Evolutionary conservation across 1,284 basidiomycete species (phyloP), one percentile per base, ranked within the genome.

Genomic region (Taiwanofungus camphoratus): DNA sequence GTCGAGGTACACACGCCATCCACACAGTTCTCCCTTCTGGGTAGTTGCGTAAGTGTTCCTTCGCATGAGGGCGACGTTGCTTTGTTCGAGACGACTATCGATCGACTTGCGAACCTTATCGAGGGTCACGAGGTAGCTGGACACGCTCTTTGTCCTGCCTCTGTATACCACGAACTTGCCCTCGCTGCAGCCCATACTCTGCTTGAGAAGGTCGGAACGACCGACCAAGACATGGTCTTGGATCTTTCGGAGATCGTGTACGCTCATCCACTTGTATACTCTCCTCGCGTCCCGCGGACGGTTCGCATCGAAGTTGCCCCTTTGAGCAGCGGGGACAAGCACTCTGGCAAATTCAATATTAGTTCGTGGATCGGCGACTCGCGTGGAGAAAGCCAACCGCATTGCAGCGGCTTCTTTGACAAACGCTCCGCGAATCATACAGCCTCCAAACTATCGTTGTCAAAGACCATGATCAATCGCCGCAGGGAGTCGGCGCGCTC

Each of bases 111-210:
- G 4, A 47, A 54, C 4, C 71, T 69, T 45, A 77, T 87, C 18
- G 52, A 61, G 13, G 80, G 81, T 1, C 83, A 87, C 48, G 63
- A 55, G n/a, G 79, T 86, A 2, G 72, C 70, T 13, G 76, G 70
- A 2, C 54, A 69, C 24, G 65, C 77, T 0, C 66, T 87, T 1
- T 87, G 82, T 51, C 83, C 84, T 4, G 83, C 79, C 1, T 84
- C 81, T 0, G 71, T 84, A 2, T 84, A 84, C 50, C 55, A 77
- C 15, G 82, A 85, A 50, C 68, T 79, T 33, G 73, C 67, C 1
- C 58, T 74, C 19, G 67, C 72, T 7, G 72, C 70, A 0, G 62
- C 75, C 15, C 52, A 61, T 21, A 59, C 71, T 21, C 53, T 67
- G 4, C 58, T 58, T 34, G 58, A 57, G 18, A 59, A 69, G 31